Conservation (phyloP, 257 asterid species). For the Solanum ossicruentum region DNA sequence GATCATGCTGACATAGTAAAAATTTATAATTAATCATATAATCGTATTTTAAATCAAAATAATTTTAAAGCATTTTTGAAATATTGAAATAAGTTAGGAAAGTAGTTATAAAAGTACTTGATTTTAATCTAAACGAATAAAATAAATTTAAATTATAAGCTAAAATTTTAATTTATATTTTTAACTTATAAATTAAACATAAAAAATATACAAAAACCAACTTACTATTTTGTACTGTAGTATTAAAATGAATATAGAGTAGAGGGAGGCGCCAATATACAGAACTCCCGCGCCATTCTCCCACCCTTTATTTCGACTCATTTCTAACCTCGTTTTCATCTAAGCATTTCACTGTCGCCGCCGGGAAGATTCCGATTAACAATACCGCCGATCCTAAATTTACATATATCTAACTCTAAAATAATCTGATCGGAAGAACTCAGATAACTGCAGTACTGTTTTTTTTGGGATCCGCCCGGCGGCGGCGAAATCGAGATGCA, state of each 20-base stretch:
- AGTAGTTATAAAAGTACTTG: too few relatives aligned
- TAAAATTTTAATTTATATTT: too few relatives aligned
- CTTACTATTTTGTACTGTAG: background rate
- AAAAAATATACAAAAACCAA: background rate
- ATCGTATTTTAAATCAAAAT: too few relatives aligned
- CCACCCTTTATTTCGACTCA: background rate
- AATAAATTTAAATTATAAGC: too few relatives aligned
- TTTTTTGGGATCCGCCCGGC: background rate
- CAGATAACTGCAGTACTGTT: background rate
- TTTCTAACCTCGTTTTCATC: background rate
- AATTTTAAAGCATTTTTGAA: too few relatives aligned
- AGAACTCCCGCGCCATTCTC: background rate
- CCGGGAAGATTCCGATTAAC: background rate
- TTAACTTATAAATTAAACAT: too few relatives aligned
- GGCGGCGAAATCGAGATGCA: slow-evolving; percentile 25
- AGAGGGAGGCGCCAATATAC: background rate
- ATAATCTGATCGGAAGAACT: background rate
- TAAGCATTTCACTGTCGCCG: background rate
- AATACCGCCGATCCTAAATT: background rate
- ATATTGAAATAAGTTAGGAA: too few relatives aligned
- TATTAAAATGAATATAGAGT: background rate
- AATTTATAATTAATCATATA: too few relatives aligned
- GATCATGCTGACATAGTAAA: too few relatives aligned
- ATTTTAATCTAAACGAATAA: too few relatives aligned
- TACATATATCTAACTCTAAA: background rate